Conservation (phyloP, 2,329 filamentous ascomycete species). For the Pseudogymnoascus sp. region DNA sequence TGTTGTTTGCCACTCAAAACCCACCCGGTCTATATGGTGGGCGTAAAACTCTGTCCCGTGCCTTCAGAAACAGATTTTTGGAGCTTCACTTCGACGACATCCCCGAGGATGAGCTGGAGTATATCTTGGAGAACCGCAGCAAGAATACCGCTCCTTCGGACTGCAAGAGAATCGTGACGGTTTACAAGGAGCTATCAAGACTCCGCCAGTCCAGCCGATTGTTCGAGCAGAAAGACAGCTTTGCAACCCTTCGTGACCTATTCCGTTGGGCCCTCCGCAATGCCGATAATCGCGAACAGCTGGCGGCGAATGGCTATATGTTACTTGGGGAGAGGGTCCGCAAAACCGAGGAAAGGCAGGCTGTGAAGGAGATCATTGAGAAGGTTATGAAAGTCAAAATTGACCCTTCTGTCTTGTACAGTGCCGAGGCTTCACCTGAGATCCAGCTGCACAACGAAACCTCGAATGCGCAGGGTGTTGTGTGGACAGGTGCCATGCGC, state of each 20-base stretch:
- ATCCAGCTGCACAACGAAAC: constrained; percentile 42
- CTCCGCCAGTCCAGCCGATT: constrained; percentile 83
- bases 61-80: constrained; percentile 93
- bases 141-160: constrained; percentile 83
- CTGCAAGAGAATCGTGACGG: constrained; percentile 81
- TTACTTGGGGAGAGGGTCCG: constrained; percentile 88
- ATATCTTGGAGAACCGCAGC: constrained; percentile 81
- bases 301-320: constrained; percentile 93
- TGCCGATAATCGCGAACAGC: constrained; percentile 77
- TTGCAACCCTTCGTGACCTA: constrained; percentile 89
- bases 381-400: constrained; percentile 82
- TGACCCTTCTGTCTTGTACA: constrained; percentile 67
- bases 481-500: constrained; percentile 95
- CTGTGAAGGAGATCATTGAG: constrained; percentile 84
- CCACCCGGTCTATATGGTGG: constrained; percentile 93
- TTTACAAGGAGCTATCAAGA: constrained; percentile 87
- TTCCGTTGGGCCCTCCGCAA: constrained; percentile 89
- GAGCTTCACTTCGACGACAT: constrained; percentile 98
- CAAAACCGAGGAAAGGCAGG: constrained; percentile 76
- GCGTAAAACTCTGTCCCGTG: constrained; percentile 83
- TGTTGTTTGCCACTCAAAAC: constrained; percentile 97
- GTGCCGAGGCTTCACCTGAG: constrained; percentile 48
- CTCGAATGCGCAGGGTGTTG: constrained; percentile 56
- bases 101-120: constrained; percentile 85
- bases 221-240: constrained; percentile 96